Evolutionary conservation across 1,139 yeast genomes (phyloP).

Genomic region (Saccharomyces hybrid): DNA sequence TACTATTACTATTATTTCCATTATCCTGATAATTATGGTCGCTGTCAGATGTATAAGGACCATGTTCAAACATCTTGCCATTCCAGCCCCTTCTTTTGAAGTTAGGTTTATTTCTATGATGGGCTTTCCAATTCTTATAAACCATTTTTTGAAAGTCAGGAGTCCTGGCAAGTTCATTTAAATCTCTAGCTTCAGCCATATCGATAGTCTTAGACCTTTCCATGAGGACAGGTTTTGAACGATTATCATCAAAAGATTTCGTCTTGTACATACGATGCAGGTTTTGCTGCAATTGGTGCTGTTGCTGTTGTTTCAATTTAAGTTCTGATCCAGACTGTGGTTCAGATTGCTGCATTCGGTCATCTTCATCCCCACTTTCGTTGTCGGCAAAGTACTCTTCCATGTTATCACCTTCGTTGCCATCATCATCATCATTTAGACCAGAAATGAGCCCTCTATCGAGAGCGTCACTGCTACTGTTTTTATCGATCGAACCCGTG

Average conservation of each 20-base stretch:
- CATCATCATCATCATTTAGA: constrained; percentile 12
- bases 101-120: constrained; percentile 14
- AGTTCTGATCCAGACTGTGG: background rate
- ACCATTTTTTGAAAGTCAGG: constrained; percentile 42
- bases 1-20: constrained; percentile 19
- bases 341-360: background rate
- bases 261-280: background rate
- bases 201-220: constrained; percentile 47
- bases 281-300: background rate
- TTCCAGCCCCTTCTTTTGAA: constrained; percentile 19
- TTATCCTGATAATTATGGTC: constrained; percentile 8
- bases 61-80: constrained; percentile 6
- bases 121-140: constrained; percentile 28
- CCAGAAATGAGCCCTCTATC: background rate
- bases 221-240: constrained; percentile 15
- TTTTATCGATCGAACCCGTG: constrained; percentile 9
- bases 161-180: constrained; percentile 32
- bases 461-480: background rate
- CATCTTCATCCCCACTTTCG: constrained; percentile 22
- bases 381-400: constrained; percentile 32
- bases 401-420: constrained; percentile 26
- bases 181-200: constrained; percentile 23
- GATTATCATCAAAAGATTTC: background rate
- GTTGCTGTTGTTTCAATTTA: background rate
- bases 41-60: constrained; percentile 13